A percentile compares a stretch with the other conserved stretches of the same genome.
Evolutionary conservation across 768 basidiomycete genomes (phyloP).

Genomic region (Pleurotus giganteus): DNA sequence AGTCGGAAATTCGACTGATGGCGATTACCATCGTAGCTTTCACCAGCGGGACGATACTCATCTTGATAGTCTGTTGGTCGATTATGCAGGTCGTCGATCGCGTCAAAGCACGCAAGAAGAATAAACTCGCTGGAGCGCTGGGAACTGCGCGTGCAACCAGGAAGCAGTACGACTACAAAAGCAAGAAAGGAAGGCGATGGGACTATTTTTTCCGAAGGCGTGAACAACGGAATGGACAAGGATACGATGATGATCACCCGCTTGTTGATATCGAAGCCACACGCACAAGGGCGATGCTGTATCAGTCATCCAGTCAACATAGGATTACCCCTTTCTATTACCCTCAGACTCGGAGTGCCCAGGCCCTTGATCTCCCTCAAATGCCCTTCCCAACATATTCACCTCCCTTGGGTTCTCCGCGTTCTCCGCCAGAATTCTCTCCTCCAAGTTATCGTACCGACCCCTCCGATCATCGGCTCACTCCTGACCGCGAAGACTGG

Average conservation of each 20-base stretch:
- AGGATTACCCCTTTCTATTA: not conserved
- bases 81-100: constrained; percentile 4
- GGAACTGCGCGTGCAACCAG: too few species aligned
- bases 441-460: constrained; percentile 3
- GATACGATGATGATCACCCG: not conserved
- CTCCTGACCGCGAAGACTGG: not conserved
- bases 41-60: not conserved
- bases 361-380: not conserved
- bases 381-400: constrained; percentile 2
- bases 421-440: not conserved
- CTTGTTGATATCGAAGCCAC: constrained; percentile 1
- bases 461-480: not conserved
- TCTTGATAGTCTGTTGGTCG: not conserved
- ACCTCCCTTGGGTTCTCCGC: not conserved
- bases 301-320: not conserved
- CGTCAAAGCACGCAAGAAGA: not conserved
- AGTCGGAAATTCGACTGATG: constrained; percentile 8
- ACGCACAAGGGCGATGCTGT: not conserved
- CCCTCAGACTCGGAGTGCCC: not conserved
- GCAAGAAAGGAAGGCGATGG: not conserved
- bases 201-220: not conserved
- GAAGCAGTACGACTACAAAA: not conserved
- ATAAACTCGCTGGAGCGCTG: too few species aligned
- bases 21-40: constrained; percentile 3
- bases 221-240: not conserved